A percentile compares a stretch with the other conserved stretches of the same genome.
phyloP scores from a whole-genome alignment of 129 eudicot genomes.

The Lactuca sativa region DNA sequence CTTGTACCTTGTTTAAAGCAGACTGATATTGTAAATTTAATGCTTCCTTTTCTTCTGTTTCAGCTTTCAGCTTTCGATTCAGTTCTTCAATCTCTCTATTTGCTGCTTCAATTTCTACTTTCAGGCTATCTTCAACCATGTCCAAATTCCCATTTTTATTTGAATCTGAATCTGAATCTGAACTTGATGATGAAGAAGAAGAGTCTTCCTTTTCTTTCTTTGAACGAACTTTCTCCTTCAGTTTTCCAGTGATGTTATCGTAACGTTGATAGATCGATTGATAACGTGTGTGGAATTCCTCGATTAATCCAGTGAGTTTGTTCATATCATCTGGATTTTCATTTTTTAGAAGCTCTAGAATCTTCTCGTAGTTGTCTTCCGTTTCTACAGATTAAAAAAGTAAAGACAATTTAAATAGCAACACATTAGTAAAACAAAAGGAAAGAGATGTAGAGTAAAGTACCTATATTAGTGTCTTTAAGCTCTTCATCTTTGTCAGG shows the following conservation, averaged over 20 bases:
- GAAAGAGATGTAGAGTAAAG: background rate
- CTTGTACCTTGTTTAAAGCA: conserved; percentile 40
- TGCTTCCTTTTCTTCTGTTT: conserved; percentile 56
- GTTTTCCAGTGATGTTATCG: conserved; percentile 66
- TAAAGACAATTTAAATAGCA: conserved; percentile 1
- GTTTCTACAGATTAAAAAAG: conserved; percentile 45
- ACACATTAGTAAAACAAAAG: conserved; percentile 4
- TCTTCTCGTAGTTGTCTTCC: conserved; percentile 61
- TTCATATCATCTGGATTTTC: conserved; percentile 42
- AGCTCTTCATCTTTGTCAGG: conserved; percentile 77
- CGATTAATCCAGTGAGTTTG: conserved; percentile 50
- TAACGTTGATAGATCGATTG: conserved; percentile 65
- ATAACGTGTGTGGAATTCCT: conserved; percentile 72
- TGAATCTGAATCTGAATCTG: conserved; percentile 49
- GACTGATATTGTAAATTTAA: conserved; percentile 25
- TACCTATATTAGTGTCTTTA: conserved; percentile 68
- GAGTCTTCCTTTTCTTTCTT: conserved; percentile 43
- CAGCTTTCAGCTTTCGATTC: conserved; percentile 45
- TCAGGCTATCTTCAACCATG: conserved; percentile 34
- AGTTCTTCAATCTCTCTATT: conserved; percentile 48
- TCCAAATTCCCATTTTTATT: conserved; percentile 46
- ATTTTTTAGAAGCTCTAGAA: conserved; percentile 49
- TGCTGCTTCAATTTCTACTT: conserved; percentile 54
- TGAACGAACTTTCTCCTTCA: conserved; percentile 52
- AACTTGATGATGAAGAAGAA: conserved; percentile 73